These are phyloP conservation scores for Eruca vesicaria DNA, from an alignment of 441 rosid genomes.

Conservation along the genomic window DNA sequence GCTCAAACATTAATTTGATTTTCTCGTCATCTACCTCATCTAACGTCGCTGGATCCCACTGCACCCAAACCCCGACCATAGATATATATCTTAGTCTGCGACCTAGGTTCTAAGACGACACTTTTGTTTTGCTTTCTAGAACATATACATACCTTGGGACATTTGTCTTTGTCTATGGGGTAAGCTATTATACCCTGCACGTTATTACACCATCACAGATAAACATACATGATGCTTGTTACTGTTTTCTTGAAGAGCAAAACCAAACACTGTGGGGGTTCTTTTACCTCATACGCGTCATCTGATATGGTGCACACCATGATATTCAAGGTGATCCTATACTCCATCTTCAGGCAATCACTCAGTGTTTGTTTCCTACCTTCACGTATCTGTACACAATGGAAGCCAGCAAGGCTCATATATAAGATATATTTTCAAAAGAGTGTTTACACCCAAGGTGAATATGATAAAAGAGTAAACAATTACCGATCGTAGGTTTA, in stretches of 20 bases:
- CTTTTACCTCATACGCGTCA: conserved; percentile 84
- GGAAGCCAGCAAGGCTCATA: neutral
- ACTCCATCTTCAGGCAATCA: conserved; percentile 83
- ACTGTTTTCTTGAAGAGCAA: neutral
- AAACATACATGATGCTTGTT: neutral
- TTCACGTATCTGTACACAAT: conserved; percentile 70
- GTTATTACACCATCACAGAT: neutral
- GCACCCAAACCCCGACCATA: conserved; percentile 17
- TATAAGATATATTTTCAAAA: neutral
- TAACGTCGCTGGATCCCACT: conserved; percentile 79
- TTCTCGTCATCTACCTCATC: conserved; percentile 59
- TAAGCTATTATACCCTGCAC: conserved; percentile 82
- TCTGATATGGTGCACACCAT: conserved; percentile 61
- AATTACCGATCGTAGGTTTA: conserved; percentile 73
- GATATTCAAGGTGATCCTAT: conserved; percentile 67
- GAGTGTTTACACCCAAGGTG: too few relatives aligned
- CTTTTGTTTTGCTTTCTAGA: too few relatives aligned
- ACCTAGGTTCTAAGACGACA: conserved; percentile 10
- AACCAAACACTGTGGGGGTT: neutral
- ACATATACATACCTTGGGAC: conserved; percentile 70
- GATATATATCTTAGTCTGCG: neutral
- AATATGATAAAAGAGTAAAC: neutral
- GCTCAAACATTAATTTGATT: conserved; percentile 56
- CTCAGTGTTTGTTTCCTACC: conserved; percentile 67
- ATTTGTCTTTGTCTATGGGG: conserved; percentile 85